Base-by-base conservation (phyloP, 176 grass and related monocot species). In the Triticum monococcum region DNA sequence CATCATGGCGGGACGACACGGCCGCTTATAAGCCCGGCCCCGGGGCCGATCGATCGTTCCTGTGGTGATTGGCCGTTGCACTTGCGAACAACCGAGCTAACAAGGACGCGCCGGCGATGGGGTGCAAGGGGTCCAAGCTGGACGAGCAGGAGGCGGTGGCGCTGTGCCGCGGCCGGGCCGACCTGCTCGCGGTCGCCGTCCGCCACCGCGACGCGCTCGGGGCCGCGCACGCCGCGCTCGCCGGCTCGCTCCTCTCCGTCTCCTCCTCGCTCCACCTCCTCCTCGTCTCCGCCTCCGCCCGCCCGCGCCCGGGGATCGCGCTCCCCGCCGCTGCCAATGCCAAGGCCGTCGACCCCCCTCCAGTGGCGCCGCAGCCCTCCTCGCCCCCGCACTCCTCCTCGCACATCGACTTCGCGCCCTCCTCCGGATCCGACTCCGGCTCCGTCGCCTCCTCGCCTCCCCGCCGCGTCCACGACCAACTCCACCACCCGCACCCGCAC, bases 121-220 rank as follows among this genome's bases (percentile, higher is more conserved):
- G 97, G 9, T 99, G 97, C 87, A 89, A 92, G 20, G 94, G 85
- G 17, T 99, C 97, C 45, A 99, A 99, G 90, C 88, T 99, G 75
- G 90, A 96, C 45, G 61, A 94, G 30, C 94, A 99, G 86, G 85
- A 94, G 81, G 84, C 97, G 1, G 94, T 99, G 50, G 92, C 80
- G 35, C 90, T 93, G 8, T 99, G 97, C 87, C 89, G 94, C 14
- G 90, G 88, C 37, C 90, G 97, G 16, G 84, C 88, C 68, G 94
- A 96, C 86, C 92, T 99, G 33, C 91, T 99, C 8, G 84, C 84
- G 1, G 88, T 83, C 9, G 92, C 97, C 75, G 83, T 90, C 62
- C 94, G 90, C 23, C 89, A 97, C 80, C 94, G 97, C 50, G 86
- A 91, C 87, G 85, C 85, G 36, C 90, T 99, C 10, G 97, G 92